Evolutionary conservation across 2,329 filamentous ascomycete species (phyloP), one percentile per base, ranked within the genome.

Genomic region (Claviceps spartinae): DNA sequence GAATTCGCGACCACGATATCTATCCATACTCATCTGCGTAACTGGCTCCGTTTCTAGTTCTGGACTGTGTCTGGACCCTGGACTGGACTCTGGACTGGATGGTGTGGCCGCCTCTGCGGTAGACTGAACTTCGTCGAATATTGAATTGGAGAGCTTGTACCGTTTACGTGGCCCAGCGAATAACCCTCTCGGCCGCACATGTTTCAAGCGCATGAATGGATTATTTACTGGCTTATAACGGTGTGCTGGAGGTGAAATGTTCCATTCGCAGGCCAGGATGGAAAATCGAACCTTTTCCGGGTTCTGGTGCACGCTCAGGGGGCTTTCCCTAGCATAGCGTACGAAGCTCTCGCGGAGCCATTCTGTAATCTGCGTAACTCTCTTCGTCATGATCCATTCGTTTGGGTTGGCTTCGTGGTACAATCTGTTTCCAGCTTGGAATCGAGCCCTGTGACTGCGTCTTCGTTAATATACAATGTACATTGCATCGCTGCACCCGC

Each of bases 251-350:
- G 50, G 50, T 16, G 18, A 8, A 14, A 66, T 61, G 5, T 58
- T 54, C 69, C 68, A 72, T 55, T 73, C 67, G 54, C 69, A 73
- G 1, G 65, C 68, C 40, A 74, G 48, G 4, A 74, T 59, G 26
- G 67, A 64, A 54, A 74, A 74, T 14, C 65, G 58, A 47, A 74
- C 72, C 6, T 57, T 57, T 20, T 63, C 61, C 1, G 72, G 70
- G 18, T 56, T 53, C 9, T 54, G 52, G 41, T 69, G 64, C 3
- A 62, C 61, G 53, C 58, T 63, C 34, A 65, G 56, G 16, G 57
- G 61, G 55, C 66, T 68, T 40, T 56, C 47, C 49, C 63, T 68
- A 41, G 67, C 61, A 55, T 73, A 68, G 22, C 58, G 56, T 18
- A 69, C 54, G 54, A 71, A 74, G 26, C 61, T 62, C 6, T 64